Evolutionary conservation across 2,329 filamentous ascomycete species (phyloP).

Genomic region (Lasiodiplodia citricola): DNA sequence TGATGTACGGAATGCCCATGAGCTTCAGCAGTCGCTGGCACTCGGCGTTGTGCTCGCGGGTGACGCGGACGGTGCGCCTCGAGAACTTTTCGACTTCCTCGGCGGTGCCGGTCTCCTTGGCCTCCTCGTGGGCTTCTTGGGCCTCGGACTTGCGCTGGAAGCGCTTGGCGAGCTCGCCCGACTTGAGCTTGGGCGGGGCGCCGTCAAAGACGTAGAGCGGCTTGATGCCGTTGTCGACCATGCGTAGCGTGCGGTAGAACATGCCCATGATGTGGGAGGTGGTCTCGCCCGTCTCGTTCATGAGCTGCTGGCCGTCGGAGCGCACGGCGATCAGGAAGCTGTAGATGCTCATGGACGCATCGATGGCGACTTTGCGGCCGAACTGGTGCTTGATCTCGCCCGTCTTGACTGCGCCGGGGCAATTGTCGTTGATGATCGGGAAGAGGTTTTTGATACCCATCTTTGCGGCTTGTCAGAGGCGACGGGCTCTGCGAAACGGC

Average conservation of each 20-base stretch:
- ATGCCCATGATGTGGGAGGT: slow-evolving; percentile 99
- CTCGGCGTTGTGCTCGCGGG: slow-evolving; percentile 94
- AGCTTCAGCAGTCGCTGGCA: slow-evolving; percentile 89
- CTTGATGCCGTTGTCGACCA: slow-evolving; percentile 99
- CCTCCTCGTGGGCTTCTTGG: slow-evolving; percentile 86
- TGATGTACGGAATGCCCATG: slow-evolving; percentile 95
- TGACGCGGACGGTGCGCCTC: slow-evolving; percentile 87
- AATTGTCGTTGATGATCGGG: slow-evolving; percentile 71
- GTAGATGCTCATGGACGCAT: slow-evolving; percentile 97
- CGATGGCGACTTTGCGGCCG: slow-evolving; percentile 94
- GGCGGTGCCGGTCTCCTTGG: slow-evolving; percentile 94
- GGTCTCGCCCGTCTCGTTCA: slow-evolving; percentile 91
- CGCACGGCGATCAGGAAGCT: slow-evolving; percentile 97
- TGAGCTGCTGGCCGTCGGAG: slow-evolving; percentile 95
- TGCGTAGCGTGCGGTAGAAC: slow-evolving; percentile 98
- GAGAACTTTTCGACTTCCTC: slow-evolving; percentile 99
- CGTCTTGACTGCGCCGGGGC: slow-evolving; percentile 92
- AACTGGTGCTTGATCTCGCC: slow-evolving; percentile 99
- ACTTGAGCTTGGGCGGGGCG: slow-evolving; percentile 95
- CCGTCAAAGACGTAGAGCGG: slow-evolving; percentile 98
- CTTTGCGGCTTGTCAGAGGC: slow-evolving; percentile 4
- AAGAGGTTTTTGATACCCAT: slow-evolving; percentile 53
- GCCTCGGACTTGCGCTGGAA: slow-evolving; percentile 95
- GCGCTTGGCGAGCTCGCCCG: slow-evolving; percentile 92
- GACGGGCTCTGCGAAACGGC: background rate